Base-by-base conservation (phyloP, 2,329 filamentous ascomycete species). In the Ophiosphaerella narmari region DNA sequence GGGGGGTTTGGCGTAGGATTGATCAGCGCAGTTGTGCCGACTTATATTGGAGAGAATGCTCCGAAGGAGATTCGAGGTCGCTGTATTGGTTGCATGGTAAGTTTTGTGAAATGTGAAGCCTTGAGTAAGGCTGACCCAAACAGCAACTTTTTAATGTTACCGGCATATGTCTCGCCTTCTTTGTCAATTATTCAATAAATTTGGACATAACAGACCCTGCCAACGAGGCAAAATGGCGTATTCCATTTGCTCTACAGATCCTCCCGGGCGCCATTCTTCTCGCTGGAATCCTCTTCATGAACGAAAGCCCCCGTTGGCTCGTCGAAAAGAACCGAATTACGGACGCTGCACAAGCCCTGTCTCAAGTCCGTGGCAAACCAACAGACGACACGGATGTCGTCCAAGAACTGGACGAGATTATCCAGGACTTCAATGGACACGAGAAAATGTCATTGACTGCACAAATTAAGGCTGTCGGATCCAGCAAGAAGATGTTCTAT, bases 281-380 rank as follows among this genome's bases (percentile, higher is more conserved):
- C 8, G 58, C 74, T 3, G 79, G 79, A 0, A 73, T 82, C 12
- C 59, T 80, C 38, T 81, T 81, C 65, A 73, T 80, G 39, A 80
- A 79, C 45, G 80, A 82, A 50, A 78, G 75, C 2, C 78, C 80
- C 1, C 76, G 80, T 14, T 82, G 79, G 78, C 73, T 82, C n/a
- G 76, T 80, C n/a, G 77, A 78, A 58, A 78, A 81, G 68, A 77
- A 77, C 46, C 74, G 75, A 2, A 65, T 76, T 14, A 67, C 75
- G 4, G 76, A 79, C 16, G 80, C 80, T 1, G 71, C 68, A 7
- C 66, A 68, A 44, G 73, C 74, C 16, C 63, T 78, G 32, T 68
- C 76, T 1, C 60, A 59, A 6, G 74, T 77, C 3, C 73, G 76
- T 4, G 59, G 63, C 26, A 72, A 68, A 53, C 43, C 68, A 2